A percentile compares a stretch with the other conserved stretches of the same genome.
phyloP scores from a whole-genome alignment of 169 alveolate genomes.

The Plasmodium relictum region DNA sequence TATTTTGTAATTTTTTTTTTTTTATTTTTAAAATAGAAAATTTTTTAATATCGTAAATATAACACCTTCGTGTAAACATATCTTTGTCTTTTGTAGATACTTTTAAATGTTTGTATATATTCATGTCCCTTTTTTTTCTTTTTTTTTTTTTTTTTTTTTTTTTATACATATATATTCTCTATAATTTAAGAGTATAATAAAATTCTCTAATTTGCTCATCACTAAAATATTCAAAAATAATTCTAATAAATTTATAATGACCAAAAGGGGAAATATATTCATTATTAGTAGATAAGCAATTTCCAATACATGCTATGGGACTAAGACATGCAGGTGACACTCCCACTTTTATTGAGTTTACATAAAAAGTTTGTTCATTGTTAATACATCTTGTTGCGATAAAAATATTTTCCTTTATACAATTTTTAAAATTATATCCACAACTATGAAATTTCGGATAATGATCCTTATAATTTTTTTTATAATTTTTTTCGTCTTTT shows the following conservation, averaged over 20 bases:
- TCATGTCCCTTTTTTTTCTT: not conserved
- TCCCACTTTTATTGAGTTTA: conserved; percentile 50
- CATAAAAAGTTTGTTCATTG: conserved; percentile 60
- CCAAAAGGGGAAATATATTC: conserved; percentile 67
- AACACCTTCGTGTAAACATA: not conserved
- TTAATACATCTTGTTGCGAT: conserved; percentile 49
- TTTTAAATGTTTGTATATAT: not conserved
- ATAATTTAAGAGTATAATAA: conserved; percentile 23
- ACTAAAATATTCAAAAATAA: conserved; percentile 47
- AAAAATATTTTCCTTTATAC: conserved; percentile 29
- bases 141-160: conserved; percentile 19
- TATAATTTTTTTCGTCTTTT: not conserved
- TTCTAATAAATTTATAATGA: conserved; percentile 48
- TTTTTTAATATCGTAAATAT: not conserved
- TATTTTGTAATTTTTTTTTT: not conserved
- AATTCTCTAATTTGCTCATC: conserved; percentile 46
- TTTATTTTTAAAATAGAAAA: not conserved
- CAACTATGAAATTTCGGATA: conserved; percentile 33
- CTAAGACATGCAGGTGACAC: conserved; percentile 29
- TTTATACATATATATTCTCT: not conserved
- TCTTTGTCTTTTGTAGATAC: not conserved
- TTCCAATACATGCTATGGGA: conserved; percentile 69
- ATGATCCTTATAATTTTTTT: not conserved
- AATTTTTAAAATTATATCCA: conserved; percentile 27
- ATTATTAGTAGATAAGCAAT: conserved; percentile 43